Evolutionary conservation across 306 rosid genomes (phyloP), one percentile per base, ranked within the genome.

Genomic region (Ormosia semicastrata): DNA sequence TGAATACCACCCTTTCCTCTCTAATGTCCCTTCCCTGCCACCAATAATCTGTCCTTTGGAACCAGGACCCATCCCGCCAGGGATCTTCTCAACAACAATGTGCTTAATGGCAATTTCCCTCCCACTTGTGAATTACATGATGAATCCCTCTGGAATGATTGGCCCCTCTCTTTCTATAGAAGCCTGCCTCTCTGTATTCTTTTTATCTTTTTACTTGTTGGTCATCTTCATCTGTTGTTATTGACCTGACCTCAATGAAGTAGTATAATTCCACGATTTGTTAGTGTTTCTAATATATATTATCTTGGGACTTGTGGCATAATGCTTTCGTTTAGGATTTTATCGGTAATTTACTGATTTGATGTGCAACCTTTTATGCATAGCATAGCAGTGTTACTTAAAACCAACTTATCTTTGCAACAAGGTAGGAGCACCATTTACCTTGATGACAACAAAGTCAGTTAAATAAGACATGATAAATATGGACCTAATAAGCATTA

Each of bases 1-100:
- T 66, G 75, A 78, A 73, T 15, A 66, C 37, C 32, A 43, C n/a
- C 73, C 15, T 29, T 59, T 75, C 69, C 69, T 8, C 79, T 13
- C 68, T 59, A 75, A 10, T 57, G 37, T 12, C 53, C 67, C 54
- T 41, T 24, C 24, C 24, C 24, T 24, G 14, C 32, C 40, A 30
- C 56, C 17, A 24, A 24, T 24, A 24, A 24, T 24, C 24, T 1
- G 24, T 44, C 50, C 77, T 53, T n/a, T 9, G 17, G 56, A 53
- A 8, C 65, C 65, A 15, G 52, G 50, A 52, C 63, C 76, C 34
- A 36, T 53, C 30, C 30, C 47, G 37, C 70, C 18, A 13, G 40
- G 6, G 47, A 7, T 67, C 66, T 62, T 62, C 56, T 43, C 15
- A 68, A 44, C 11, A 14, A 34, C 79, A 41, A 30, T 7, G 60